phyloP scores from a whole-genome alignment of 164 flowering plant species.

The Echeveria elegans region DNA sequence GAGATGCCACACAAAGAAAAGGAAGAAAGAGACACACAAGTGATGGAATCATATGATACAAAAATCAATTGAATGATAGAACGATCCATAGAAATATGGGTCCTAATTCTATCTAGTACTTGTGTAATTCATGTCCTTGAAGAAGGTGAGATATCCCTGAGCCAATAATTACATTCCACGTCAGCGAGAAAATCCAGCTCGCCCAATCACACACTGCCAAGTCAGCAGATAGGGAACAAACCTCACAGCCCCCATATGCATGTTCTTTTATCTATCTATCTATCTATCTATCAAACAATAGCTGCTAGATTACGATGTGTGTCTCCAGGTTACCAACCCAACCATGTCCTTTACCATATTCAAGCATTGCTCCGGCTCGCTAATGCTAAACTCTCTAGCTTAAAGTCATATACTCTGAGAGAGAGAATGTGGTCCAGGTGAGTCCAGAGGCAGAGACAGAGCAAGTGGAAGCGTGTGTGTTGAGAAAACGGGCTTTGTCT shows the following conservation, averaged over 20 bases:
- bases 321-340: neutral
- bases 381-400: too few relatives aligned
- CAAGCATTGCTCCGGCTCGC: neutral
- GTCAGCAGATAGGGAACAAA: neutral
- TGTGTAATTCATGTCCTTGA: neutral
- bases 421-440: slow-evolving; percentile 1
- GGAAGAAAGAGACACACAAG: neutral
- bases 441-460: neutral
- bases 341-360: neutral
- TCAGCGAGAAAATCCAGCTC: neutral
- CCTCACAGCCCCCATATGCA: neutral
- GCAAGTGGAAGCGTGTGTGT: slow-evolving; percentile 3
- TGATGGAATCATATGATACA: neutral
- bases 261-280: too few relatives aligned
- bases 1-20: neutral
- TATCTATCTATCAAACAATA: neutral
- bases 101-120: neutral
- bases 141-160: neutral
- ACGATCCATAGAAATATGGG: neutral
- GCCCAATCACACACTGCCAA: neutral
- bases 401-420: neutral
- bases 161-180: neutral
- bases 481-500: slow-evolving; percentile 1
- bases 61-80: neutral
- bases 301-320: neutral